Evolutionary conservation across 371 early-diverging fungal genomes (phyloP).

Genomic region (Funneliformis caledonium): DNA sequence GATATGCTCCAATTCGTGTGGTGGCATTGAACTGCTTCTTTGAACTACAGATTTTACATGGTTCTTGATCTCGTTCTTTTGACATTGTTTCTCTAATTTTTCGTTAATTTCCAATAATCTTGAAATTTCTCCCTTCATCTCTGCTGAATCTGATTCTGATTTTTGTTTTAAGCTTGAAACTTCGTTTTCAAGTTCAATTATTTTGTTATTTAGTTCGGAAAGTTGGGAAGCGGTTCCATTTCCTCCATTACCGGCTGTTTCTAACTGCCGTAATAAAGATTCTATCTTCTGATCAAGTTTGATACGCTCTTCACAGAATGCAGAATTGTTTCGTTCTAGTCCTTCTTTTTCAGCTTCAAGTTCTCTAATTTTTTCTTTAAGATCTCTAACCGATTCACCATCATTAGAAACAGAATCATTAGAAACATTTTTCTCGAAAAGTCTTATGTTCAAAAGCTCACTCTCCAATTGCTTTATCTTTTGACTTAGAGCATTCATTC

Average conservation of each 20-base stretch:
- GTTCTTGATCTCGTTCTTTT: neutral
- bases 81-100: slow-evolving; percentile 5
- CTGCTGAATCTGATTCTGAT: neutral
- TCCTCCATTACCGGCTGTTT: neutral
- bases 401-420: neutral
- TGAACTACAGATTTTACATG: neutral
- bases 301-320: neutral
- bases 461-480: slow-evolving; percentile 11
- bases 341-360: slow-evolving; percentile 29
- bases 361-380: slow-evolving; percentile 20
- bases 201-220: slow-evolving; percentile 13
- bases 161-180: neutral
- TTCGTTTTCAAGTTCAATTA: neutral
- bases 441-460: neutral
- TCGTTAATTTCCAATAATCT: slow-evolving; percentile 13
- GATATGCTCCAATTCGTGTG: neutral
- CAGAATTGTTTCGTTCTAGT: neutral
- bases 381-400: neutral
- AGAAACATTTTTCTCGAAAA: neutral
- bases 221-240: neutral
- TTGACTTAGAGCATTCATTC: slow-evolving; percentile 1
- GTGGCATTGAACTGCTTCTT: neutral
- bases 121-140: slow-evolving; percentile 26
- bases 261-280: slow-evolving; percentile 10
- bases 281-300: slow-evolving; percentile 32